Evolutionary conservation across 169 alveolate species (phyloP).

Genomic region (Plasmodium fragile): DNA sequence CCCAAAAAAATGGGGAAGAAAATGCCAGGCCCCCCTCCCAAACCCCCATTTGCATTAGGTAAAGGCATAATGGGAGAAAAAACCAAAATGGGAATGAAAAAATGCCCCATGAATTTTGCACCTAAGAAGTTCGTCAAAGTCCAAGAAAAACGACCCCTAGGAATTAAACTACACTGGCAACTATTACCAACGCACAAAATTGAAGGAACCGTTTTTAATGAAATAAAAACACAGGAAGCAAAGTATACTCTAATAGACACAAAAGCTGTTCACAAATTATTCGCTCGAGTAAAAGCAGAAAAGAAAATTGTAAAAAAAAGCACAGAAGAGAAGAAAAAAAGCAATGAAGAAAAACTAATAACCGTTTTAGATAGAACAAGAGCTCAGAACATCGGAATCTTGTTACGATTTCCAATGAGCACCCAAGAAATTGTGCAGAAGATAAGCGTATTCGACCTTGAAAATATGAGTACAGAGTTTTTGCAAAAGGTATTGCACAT

Average conservation of each 20-base stretch:
- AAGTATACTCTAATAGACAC: conserved; percentile 74
- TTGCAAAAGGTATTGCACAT: conserved; percentile 63
- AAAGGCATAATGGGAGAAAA: conserved; percentile 12
- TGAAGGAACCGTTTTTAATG: conserved; percentile 76
- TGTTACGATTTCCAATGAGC: conserved; percentile 81
- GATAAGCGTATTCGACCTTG: conserved; percentile 74
- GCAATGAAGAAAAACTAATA: conserved; percentile 72
- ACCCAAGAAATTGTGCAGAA: conserved; percentile 78
- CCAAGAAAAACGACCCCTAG: conserved; percentile 75
- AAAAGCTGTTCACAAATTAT: conserved; percentile 74
- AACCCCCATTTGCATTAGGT: conserved; percentile 34
- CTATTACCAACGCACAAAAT: conserved; percentile 73
- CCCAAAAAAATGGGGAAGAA: conserved; percentile 68
- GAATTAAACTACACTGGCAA: conserved; percentile 76
- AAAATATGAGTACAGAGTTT: conserved; percentile 50
- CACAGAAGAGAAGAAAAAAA: conserved; percentile 33
- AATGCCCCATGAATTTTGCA: conserved; percentile 38
- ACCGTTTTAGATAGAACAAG: conserved; percentile 81
- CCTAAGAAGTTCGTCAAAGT: conserved; percentile 23
- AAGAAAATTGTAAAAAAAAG: conserved; percentile 48
- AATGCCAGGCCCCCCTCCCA: conserved; percentile 29
- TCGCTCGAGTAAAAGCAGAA: conserved; percentile 68
- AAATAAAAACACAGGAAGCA: conserved; percentile 61
- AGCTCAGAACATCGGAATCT: conserved; percentile 85
- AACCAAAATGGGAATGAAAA: conserved; percentile 56